Conservation (phyloP, 2,329 filamentous ascomycete genomes). For the Trichoderma koningiopsis region DNA sequence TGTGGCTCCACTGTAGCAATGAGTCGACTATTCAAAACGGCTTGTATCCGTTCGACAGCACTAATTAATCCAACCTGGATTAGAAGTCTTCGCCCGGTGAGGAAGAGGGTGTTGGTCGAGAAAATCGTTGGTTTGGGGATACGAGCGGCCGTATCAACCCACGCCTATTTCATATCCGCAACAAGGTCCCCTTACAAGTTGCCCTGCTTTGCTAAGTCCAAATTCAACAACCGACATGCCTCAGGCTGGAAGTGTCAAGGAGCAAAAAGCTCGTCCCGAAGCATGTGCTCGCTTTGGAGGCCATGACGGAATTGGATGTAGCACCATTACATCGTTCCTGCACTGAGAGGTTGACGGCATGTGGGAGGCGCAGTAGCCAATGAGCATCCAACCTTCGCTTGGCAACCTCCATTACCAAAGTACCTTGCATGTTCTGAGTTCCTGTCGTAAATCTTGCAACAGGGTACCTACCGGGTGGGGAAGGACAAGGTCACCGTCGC, state of each 20-base stretch:
- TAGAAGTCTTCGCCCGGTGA: neutral
- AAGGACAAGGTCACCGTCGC: neutral
- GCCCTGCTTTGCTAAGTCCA: neutral
- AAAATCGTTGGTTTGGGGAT: neutral
- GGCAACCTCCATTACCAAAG: neutral
- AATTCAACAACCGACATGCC: neutral
- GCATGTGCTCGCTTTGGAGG: constrained; percentile 4
- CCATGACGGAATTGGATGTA: neutral
- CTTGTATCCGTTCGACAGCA: neutral
- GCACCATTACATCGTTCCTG: constrained; percentile 10
- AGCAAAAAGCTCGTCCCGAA: neutral
- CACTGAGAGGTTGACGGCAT: constrained; percentile 8
- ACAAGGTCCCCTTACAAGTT: neutral
- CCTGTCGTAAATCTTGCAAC: neutral
- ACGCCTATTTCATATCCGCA: neutral
- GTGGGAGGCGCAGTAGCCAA: constrained; percentile 15
- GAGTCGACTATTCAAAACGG: neutral
- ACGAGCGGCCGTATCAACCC: neutral
- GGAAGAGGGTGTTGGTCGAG: neutral
- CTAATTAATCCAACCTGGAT: neutral
- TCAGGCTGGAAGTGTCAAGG: neutral
- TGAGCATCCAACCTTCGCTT: neutral
- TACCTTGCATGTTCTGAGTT: neutral
- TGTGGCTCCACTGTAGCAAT: neutral
- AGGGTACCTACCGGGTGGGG: neutral